These are phyloP conservation scores for Umbelopsis sp. DNA, from an alignment of 371 early-diverging fungal species.

Conservation along the genomic window DNA sequence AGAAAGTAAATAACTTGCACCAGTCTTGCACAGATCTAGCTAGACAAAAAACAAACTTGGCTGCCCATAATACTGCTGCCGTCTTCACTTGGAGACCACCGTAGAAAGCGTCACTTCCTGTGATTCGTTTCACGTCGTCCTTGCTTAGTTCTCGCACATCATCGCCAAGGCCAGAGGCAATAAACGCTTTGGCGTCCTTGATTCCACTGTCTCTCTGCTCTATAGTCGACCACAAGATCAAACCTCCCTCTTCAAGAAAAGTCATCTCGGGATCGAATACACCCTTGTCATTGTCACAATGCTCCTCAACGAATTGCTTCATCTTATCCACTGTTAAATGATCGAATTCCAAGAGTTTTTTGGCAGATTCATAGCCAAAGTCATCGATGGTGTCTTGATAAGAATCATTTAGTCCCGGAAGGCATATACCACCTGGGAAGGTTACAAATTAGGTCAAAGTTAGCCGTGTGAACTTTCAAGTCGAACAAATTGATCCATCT, in stretches of 20 bases:
- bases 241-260: conserved; percentile 39
- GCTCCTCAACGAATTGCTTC: conserved; percentile 29
- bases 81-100: conserved; percentile 39
- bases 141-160: conserved; percentile 20
- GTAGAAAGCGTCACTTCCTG: conserved; percentile 22
- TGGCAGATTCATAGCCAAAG: conserved; percentile 35
- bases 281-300: conserved; percentile 32
- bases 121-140: conserved; percentile 26
- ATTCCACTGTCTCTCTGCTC: conserved; percentile 32
- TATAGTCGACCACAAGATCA: conserved; percentile 32
- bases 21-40: conserved; percentile 31
- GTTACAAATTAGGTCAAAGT: neutral
- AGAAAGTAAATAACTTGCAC: conserved; percentile 25
- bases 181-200: conserved; percentile 30
- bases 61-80: conserved; percentile 46
- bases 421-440: conserved; percentile 46
- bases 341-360: conserved; percentile 41
- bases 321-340: conserved; percentile 36
- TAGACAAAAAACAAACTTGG: conserved; percentile 44
- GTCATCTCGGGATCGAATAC: conserved; percentile 42
- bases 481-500: neutral
- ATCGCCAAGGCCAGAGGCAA: conserved; percentile 26
- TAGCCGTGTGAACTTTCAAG: conserved; percentile 2
- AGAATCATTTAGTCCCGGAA: conserved; percentile 44
- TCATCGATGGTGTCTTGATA: conserved; percentile 28